A percentile compares a stretch with the other conserved stretches of the same genome.
phyloP scores from a whole-genome alignment of 2,329 filamentous ascomycete species.

The Phialophora tarda region DNA sequence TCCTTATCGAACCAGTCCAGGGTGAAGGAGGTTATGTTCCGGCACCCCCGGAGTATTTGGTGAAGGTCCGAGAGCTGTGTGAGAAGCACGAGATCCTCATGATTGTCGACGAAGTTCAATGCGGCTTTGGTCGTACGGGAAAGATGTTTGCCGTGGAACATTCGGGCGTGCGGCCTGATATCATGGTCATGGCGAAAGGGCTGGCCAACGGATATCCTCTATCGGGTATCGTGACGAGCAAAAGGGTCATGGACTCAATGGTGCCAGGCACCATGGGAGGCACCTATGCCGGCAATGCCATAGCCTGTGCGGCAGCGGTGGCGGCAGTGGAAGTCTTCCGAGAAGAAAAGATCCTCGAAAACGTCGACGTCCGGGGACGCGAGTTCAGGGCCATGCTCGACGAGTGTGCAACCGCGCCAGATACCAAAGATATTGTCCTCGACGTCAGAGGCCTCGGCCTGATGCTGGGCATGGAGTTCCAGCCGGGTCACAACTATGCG shows the following conservation, averaged over 20 bases:
- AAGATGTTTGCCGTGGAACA: conserved; percentile 65
- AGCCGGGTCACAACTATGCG: background rate
- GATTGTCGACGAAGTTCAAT: conserved; percentile 66
- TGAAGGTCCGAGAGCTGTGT: background rate
- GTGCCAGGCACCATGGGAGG: conserved; percentile 53
- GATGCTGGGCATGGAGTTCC: background rate
- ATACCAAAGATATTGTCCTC: background rate
- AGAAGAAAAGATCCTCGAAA: conserved; percentile 56
- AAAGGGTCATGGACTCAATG: conserved; percentile 49
- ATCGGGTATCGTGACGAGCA: conserved; percentile 59
- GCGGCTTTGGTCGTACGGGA: conserved; percentile 63
- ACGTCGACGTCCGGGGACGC: conserved; percentile 29
- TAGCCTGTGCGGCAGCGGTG: conserved; percentile 59
- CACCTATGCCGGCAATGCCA: conserved; percentile 62
- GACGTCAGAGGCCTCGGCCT: background rate
- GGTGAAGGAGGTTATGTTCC: background rate
- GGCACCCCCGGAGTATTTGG: background rate
- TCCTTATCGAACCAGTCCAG: conserved; percentile 60
- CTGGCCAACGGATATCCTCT: conserved; percentile 64
- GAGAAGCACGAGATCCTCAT: background rate
- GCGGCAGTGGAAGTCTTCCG: conserved; percentile 59
- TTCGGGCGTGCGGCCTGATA: conserved; percentile 63
- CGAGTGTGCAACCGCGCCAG: background rate
- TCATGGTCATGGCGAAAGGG: conserved; percentile 65
- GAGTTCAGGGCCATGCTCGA: background rate